Conservation (phyloP, 768 basidiomycete genomes). For the Leccinum sublutescens region DNA sequence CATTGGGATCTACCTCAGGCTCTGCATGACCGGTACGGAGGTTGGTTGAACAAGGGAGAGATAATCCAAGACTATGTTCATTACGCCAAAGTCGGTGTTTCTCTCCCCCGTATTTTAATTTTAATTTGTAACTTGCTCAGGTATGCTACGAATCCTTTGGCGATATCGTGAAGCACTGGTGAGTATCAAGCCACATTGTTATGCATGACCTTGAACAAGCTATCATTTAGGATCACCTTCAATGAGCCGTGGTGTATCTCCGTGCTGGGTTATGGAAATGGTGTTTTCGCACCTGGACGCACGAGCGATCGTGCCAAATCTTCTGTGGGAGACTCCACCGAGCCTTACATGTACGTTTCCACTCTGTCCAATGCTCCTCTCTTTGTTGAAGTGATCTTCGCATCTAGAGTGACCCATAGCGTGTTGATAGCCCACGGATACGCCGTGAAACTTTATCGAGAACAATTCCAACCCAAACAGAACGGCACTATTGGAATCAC, state of each 20-base stretch:
- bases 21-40: neutral
- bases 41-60: neutral
- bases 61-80: constrained; percentile 57
- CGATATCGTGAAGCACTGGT: constrained; percentile 79
- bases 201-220: constrained; percentile 16
- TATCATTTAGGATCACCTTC: constrained; percentile 58
- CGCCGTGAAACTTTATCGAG: constrained; percentile 67
- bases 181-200: constrained; percentile 1
- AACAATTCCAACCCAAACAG: constrained; percentile 62
- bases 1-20: constrained; percentile 1
- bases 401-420: constrained; percentile 61
- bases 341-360: constrained; percentile 65
- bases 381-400: neutral
- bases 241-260: constrained; percentile 81
- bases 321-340: constrained; percentile 63
- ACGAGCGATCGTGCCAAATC: constrained; percentile 64
- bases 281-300: constrained; percentile 72
- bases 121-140: constrained; percentile 29
- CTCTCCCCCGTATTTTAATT: neutral
- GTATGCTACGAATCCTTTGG: constrained; percentile 78
- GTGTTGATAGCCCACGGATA: constrained; percentile 70
- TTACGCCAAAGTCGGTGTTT: constrained; percentile 49
- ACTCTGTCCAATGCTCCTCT: neutral
- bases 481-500: constrained; percentile 76
- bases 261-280: constrained; percentile 67